phyloP scores from a whole-genome alignment of 73 alveolate species.

The Effrenium voratum region DNA sequence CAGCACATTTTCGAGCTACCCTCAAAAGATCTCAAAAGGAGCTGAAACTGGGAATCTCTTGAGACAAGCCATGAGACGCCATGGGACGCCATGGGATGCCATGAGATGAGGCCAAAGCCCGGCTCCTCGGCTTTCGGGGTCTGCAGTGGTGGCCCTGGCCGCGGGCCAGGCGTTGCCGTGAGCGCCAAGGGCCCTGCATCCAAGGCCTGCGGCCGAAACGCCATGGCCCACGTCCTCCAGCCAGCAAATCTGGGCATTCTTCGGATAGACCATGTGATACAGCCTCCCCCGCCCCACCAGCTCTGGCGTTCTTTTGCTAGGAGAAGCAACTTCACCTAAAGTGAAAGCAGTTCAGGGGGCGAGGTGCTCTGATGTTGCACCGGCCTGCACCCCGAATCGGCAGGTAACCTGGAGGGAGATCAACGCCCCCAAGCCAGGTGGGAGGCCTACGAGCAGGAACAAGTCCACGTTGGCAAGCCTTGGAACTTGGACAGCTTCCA shows the following conservation, averaged over 20 bases:
- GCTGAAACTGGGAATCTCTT: background rate
- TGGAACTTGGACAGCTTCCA: background rate
- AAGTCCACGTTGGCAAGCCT: conserved; percentile 38
- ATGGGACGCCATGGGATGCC: too few relatives aligned
- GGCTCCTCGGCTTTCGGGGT: too few relatives aligned
- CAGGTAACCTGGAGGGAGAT: conserved; percentile 4
- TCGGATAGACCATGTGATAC: background rate
- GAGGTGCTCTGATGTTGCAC: too few relatives aligned
- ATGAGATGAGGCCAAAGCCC: too few relatives aligned
- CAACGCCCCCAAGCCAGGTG: conserved; percentile 46
- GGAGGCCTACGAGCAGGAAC: conserved; percentile 21
- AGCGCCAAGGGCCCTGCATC: conserved; percentile 59
- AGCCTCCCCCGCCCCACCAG: background rate
- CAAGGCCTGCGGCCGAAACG: background rate
- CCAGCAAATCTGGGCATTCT: background rate
- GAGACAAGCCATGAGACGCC: too few relatives aligned
- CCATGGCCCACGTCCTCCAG: background rate
- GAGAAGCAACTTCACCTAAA: too few relatives aligned
- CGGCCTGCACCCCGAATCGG: conserved; percentile 54
- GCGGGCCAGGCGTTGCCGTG: conserved; percentile 28
- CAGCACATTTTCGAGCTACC: too few relatives aligned
- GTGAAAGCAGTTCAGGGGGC: too few relatives aligned
- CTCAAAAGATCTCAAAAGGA: background rate
- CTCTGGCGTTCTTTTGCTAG: background rate
- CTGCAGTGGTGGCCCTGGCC: conserved; percentile 46